Percentiles rank a stretch among this genome's conserved stretches.
Evolutionary conservation across 163 green algal species (phyloP).

Genomic region (Botryococcus braunii): DNA sequence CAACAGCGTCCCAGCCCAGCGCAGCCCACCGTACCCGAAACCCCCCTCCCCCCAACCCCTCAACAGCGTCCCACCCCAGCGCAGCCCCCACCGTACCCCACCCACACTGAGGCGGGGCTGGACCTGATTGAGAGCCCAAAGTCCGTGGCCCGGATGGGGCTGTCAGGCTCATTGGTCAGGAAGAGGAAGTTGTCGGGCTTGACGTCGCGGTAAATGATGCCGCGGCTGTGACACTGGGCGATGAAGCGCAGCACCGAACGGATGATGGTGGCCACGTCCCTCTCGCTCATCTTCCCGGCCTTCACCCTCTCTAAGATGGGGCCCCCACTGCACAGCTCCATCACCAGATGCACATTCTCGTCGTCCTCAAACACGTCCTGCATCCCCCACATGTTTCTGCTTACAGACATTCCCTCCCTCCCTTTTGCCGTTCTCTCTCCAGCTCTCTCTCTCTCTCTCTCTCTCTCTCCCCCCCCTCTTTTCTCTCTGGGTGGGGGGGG

Average conservation of each 20-base stretch:
- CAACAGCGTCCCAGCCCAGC: too few relatives aligned
- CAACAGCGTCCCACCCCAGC: too few relatives aligned
- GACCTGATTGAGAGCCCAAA: constrained; percentile 56
- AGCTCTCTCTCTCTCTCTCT: too few relatives aligned
- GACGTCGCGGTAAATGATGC: constrained; percentile 80
- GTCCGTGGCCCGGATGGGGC: constrained; percentile 58
- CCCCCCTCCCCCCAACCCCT: too few relatives aligned
- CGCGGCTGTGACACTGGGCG: constrained; percentile 83
- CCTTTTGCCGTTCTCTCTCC: too few relatives aligned
- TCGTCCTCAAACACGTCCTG: constrained; percentile 71
- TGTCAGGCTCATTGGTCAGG: constrained; percentile 30
- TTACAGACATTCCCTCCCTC: too few relatives aligned
- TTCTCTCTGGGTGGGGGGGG: too few relatives aligned
- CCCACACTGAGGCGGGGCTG: too few relatives aligned
- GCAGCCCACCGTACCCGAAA: too few relatives aligned
- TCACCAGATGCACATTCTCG: constrained; percentile 47
- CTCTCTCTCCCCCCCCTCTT: too few relatives aligned
- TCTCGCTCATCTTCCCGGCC: constrained; percentile 56
- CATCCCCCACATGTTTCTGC: constrained; percentile 1
- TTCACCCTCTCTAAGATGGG: constrained; percentile 73
- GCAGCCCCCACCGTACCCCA: too few relatives aligned
- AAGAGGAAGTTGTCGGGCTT: constrained; percentile 90
- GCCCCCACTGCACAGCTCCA: constrained; percentile 74
- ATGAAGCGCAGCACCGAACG: constrained; percentile 78
- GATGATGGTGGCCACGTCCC: constrained; percentile 65